A percentile compares a stretch with the other conserved stretches of the same genome.
phyloP scores from a whole-genome alignment of 768 basidiomycete species.

The Zangia roseola region DNA sequence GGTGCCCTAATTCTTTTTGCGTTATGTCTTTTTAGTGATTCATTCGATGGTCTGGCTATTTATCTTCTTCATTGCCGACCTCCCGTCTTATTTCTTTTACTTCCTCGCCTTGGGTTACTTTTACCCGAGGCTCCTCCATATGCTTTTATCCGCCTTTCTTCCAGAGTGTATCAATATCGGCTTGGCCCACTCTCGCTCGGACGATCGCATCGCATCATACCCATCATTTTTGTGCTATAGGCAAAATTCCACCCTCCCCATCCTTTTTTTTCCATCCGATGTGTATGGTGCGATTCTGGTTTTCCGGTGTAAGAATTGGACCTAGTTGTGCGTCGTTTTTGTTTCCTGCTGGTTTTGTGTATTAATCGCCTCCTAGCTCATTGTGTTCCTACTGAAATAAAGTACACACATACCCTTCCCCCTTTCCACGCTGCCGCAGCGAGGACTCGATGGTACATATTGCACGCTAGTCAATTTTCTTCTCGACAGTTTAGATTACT shows the following conservation, averaged over 20 bases:
- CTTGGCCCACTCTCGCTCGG: constrained; percentile 26
- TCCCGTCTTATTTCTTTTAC: not conserved
- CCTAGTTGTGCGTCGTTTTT: constrained; percentile 22
- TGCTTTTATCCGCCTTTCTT: not conserved
- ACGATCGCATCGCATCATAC: constrained; percentile 36
- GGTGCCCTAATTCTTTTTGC: constrained; percentile 20
- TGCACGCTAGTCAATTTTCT: constrained; percentile 17
- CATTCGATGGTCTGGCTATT: constrained; percentile 18
- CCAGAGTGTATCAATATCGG: constrained; percentile 34
- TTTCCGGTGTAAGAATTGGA: constrained; percentile 30
- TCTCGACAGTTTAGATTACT: constrained; percentile 20
- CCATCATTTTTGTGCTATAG: constrained; percentile 27
- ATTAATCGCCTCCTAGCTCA: constrained; percentile 17
- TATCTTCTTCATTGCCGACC: constrained; percentile 13
- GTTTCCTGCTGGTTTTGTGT: not conserved
- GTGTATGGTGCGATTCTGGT: constrained; percentile 36
- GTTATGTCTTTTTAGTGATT: constrained; percentile 30
- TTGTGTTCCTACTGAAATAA: constrained; percentile 27
- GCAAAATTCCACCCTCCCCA: not conserved
- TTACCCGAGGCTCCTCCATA: not conserved
- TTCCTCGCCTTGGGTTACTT: not conserved
- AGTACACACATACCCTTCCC: constrained; percentile 30
- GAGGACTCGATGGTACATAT: constrained; percentile 18
- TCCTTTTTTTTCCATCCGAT: constrained; percentile 5
- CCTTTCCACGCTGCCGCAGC: constrained; percentile 17